Evolutionary conservation across 2,329 filamentous ascomycete genomes (phyloP), one percentile per base, ranked within the genome.

Genomic region (Tolypocladium cylindrosporum): DNA sequence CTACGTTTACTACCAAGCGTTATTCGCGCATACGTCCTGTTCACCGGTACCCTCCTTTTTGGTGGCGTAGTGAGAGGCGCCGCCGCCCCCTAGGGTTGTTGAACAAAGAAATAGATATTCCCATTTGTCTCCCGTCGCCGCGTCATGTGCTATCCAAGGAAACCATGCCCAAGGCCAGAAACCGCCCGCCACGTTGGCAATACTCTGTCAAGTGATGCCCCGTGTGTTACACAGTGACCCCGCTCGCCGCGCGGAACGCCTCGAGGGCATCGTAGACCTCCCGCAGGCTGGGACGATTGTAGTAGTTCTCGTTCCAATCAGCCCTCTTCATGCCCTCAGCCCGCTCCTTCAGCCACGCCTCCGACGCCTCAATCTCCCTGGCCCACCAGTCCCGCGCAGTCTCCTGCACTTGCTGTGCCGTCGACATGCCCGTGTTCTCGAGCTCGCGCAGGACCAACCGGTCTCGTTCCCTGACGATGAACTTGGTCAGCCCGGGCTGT

Each of bases 231-330:
- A 14, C 11, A 5, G 55, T 2, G 10, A 45, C 41, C 19, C 19
- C 34, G 54, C 54, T 55, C 37, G 50, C 43, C 6, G 48, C 51
- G n/a, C 37, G 48, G 40, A 60, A 74, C 5, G 61, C 60, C 42
- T 66, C 59, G 9, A 75, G 63, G 16, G 68, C 67, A 16, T 67
- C 58, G 37, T 66, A 61, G 41, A 82, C 77, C 60, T 82, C 73
- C 43, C 66, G 68, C 52, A 83, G 63, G 10, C 63, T 77, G 1
- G 80, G 80, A 8, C 81, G 71, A 36, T 72, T 66, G 61, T 77
- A 83, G 61, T 75, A 76, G 60, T 83, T 83, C 53, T 75, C 75
- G 24, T 75, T 71, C 79, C 79, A 82, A 51, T 68, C 64, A 2
- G 79, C 79, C 7, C 59, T 64, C 59, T 70, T 71, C 61, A 72